Base-by-base conservation (phyloP, 371 early-diverging fungal genomes). In the Smittium culicis region DNA sequence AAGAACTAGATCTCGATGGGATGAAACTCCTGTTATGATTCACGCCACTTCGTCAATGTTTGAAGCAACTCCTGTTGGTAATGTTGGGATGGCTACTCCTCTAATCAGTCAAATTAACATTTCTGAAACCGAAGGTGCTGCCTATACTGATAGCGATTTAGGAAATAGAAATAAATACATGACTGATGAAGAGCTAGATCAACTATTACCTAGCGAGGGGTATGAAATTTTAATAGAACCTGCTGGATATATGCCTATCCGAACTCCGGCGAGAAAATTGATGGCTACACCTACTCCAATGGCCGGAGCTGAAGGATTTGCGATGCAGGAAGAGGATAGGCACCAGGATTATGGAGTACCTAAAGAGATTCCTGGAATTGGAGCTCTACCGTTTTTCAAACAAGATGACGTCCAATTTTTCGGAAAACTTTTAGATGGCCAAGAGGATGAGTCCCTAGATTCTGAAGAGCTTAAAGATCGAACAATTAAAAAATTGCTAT, bases 331-430 rank as follows among this genome's bases (percentile, higher is more conserved):
- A 61, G 79, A 81, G 55, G 75, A 80, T 34, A 67, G 74, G 45
- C 81, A 74, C 24, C 80, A 80, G 34, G 81, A 79, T 30, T 79
- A 80, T 61, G 94, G 91, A 58, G 70, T 91, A 8, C 89, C 90
- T 1, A 83, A 85, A 17, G 94, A 93, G 67, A 88, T 94, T 59
- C 91, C 94, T 27, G 96, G 96, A 32, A 86, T 94, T 16, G 92
- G 88, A 0, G 81, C 83, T 16, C 81, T 98, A n/a, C 92, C 95
- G 2, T 90, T 90, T 71, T 91, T 98, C 79, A 96, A 93, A 77
- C 89, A 88, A 57, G 97, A 94, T 70, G 98, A 98, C 77, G 88
- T 92, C 89, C 92, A 96, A 76, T 89, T 90, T 70, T 98, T 98
- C 77, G 94, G 93, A 57, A 92, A 89, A 74, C 76, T 98, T 45